A percentile compares a stretch with the other conserved stretches of the same genome.
Evolutionary conservation across 768 basidiomycete genomes (phyloP).

Genomic region (Serendipita vermifera): DNA sequence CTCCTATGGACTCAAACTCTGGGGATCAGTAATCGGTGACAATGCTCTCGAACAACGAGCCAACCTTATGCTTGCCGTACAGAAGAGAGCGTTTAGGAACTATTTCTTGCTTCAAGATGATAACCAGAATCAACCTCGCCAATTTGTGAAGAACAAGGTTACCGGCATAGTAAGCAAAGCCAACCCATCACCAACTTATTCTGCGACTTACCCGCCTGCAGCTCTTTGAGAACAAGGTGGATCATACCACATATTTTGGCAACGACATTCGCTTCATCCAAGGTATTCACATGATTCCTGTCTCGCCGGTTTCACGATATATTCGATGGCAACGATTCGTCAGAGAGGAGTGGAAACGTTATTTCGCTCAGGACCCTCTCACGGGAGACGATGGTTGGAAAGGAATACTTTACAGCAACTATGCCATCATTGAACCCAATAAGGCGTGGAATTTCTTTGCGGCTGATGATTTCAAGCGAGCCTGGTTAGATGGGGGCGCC

Average conservation of each 20-base stretch:
- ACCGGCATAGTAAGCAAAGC: constrained; percentile 3
- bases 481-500: neutral
- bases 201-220: neutral
- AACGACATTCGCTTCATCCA: constrained; percentile 10
- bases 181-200: neutral
- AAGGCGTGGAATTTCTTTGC: neutral
- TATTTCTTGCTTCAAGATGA: constrained; percentile 7
- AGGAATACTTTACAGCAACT: constrained; percentile 1
- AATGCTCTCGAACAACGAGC: neutral
- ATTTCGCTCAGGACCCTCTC: neutral
- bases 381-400: constrained; percentile 7
- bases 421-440: neutral
- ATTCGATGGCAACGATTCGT: neutral
- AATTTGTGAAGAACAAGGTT: constrained; percentile 6
- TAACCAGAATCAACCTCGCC: constrained; percentile 10
- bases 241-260: constrained; percentile 12
- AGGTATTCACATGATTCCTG: constrained; percentile 12
- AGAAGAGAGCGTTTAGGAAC: neutral
- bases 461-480: neutral
- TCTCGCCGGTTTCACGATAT: constrained; percentile 6
- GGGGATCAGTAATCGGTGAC: neutral
- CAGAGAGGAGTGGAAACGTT: constrained; percentile 9
- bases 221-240: constrained; percentile 12
- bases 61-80: constrained; percentile 7
- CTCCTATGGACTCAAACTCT: constrained; percentile 4